Conservation (phyloP, 2,329 filamentous ascomycete genomes). For the Gyromitra esculenta region DNA sequence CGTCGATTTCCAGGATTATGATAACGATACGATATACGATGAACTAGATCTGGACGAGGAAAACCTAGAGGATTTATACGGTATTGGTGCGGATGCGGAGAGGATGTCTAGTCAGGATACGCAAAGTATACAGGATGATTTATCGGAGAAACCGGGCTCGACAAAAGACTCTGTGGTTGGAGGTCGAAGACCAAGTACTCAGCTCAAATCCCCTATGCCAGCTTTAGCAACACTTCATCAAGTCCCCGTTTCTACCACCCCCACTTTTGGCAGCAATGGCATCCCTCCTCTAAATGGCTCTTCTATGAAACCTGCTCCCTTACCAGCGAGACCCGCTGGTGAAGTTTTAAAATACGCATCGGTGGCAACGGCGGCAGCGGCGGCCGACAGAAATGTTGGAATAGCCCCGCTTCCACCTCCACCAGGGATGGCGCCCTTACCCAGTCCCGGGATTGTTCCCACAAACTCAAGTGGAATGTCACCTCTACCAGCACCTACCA, state of each 20-base stretch:
- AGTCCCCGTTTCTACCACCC: slow-evolving; percentile 68
- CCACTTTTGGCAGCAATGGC: slow-evolving; percentile 60
- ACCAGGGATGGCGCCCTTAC: slow-evolving; percentile 66
- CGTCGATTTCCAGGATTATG: slow-evolving; percentile 91
- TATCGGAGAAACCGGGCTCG: slow-evolving; percentile 66
- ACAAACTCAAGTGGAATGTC: slow-evolving; percentile 60
- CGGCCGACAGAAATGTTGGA: slow-evolving; percentile 89
- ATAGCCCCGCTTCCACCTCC: slow-evolving; percentile 94
- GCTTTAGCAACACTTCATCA: slow-evolving; percentile 88
- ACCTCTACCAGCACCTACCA: slow-evolving; percentile 64
- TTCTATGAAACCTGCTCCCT: slow-evolving; percentile 89
- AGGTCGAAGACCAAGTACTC: slow-evolving; percentile 79
- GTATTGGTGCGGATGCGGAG: slow-evolving; percentile 82
- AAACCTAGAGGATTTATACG: slow-evolving; percentile 76
- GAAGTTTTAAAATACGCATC: slow-evolving; percentile 97
- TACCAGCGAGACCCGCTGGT: slow-evolving; percentile 83
- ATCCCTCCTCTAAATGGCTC: slow-evolving; percentile 65
- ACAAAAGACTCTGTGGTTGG: slow-evolving; percentile 58
- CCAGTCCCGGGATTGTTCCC: slow-evolving; percentile 56
- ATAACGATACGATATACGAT: slow-evolving; percentile 92
- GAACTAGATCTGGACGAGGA: slow-evolving; percentile 92
- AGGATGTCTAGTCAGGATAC: slow-evolving; percentile 93
- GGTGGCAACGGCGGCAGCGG: slow-evolving; percentile 90
- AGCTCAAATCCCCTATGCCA: slow-evolving; percentile 94
- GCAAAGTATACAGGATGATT: slow-evolving; percentile 89